phyloP scores from a whole-genome alignment of 371 early-diverging fungal genomes.

The Lichtheimia ornata region DNA sequence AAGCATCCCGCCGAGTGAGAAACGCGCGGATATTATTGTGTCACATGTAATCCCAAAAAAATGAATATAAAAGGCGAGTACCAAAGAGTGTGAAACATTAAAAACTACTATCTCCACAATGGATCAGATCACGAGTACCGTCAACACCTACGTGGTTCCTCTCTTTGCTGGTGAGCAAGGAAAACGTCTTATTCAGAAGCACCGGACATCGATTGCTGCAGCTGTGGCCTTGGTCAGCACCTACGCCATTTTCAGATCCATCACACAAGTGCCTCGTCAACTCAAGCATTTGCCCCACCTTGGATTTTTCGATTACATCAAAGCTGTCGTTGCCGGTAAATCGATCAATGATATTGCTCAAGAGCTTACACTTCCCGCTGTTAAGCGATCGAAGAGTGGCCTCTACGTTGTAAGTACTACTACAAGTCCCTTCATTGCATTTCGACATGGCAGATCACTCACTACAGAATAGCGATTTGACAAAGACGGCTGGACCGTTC shows the following conservation, averaged over 20 bases:
- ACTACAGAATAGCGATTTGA: background rate
- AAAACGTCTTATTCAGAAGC: too few species aligned
- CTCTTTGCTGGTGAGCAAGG: too few species aligned
- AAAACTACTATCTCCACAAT: too few species aligned
- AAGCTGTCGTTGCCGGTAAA: background rate
- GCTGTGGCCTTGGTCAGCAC: background rate
- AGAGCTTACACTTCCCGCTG: conserved; percentile 8
- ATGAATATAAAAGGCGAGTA: too few species aligned
- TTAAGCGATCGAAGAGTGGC: conserved; percentile 3
- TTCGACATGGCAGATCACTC: too few species aligned
- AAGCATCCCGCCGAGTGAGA: too few species aligned
- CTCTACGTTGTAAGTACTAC: conserved; percentile 11
- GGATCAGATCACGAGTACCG: too few species aligned
- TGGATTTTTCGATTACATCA: conserved; percentile 7
- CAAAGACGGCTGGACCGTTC: conserved; percentile 22
- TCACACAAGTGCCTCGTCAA: conserved; percentile 4
- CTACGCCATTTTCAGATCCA: background rate
- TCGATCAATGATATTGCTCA: conserved; percentile 7
- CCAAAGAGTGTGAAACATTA: too few species aligned
- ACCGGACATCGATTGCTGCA: background rate
- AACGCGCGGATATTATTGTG: too few species aligned
- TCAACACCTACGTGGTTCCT: too few species aligned
- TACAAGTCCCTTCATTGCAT: too few species aligned
- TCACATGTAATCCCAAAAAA: too few species aligned
- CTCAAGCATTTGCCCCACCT: conserved; percentile 15